Conservation (phyloP, 495 filamentous ascomycete genomes). For the Hyphodiscus hymeniophilus region DNA sequence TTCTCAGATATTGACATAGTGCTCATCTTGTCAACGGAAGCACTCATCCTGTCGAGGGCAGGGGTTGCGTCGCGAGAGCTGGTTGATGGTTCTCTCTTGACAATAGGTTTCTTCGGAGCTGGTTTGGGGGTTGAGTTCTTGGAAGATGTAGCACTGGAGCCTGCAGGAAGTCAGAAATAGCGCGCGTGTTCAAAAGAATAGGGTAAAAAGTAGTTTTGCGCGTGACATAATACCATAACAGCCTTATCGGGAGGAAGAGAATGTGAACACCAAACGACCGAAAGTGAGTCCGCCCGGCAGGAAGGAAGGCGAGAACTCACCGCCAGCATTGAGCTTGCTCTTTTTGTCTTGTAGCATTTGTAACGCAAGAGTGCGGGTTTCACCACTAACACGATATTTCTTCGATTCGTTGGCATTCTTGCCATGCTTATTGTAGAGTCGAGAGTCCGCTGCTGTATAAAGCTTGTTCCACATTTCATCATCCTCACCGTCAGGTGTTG, state of each 20-base stretch:
- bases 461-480: constrained; percentile 20
- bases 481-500: constrained; percentile 18
- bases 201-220: no score
- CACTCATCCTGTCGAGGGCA: neutral
- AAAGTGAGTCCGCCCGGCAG: no score
- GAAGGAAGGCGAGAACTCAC: no score
- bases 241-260: no score
- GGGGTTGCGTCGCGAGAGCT: constrained; percentile 18
- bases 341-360: constrained; percentile 16
- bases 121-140: neutral
- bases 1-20: constrained; percentile 19
- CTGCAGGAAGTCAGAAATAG: neutral
- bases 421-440: constrained; percentile 17
- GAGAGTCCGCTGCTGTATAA: constrained; percentile 19
- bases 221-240: no score
- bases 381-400: constrained; percentile 14
- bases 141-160: neutral
- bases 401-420: constrained; percentile 16
- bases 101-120: constrained; percentile 6
- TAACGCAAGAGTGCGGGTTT: constrained; percentile 13
- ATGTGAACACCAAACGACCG: no score
- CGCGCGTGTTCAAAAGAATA: no score
- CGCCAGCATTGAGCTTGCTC: neutral
- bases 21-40: constrained; percentile 1
- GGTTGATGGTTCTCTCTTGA: constrained; percentile 9